Base-by-base conservation (phyloP, 2,329 filamentous ascomycete species). In the Fusarium sacchari region DNA sequence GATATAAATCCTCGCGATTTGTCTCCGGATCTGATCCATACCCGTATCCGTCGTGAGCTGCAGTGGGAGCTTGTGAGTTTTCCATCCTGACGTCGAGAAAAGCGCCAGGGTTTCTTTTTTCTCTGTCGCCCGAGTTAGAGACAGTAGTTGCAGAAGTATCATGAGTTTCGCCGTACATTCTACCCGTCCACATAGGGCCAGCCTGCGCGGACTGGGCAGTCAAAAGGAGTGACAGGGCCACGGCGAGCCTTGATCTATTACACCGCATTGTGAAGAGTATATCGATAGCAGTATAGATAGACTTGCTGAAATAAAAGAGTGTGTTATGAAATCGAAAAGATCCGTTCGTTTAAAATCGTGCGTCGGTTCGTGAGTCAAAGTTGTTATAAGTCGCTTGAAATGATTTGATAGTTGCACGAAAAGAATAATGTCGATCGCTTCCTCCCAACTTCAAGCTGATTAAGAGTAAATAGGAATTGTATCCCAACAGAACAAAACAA, bases 181-280 rank as follows among this genome's bases (percentile, higher is more conserved):
- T 79, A 72, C 74, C 73, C 72, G 76, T 78, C 80, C 81, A 78
- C 60, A 76, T 76, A 79, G 80, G 83, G 73, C 81, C 82, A 73
- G 81, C 81, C 79, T 80, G 74, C 30, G 75, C 74, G 62, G 69
- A 78, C 69, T 79, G 77, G 26, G 75, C 71, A 75, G 74, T 63
- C 59, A 80, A 65, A 65, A 82, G 73, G 61, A 80, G 44, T 72
- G 64, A 78, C 11, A 81, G 58, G 67, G 67, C 78, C 37, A 76
- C 66, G 28, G 64, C 66, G 24, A 78, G 56, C 43, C 66, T 70
- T 39, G 36, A 70, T 52, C 53, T 69, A 57, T 73, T 66, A 60
- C 63, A 75, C 40, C 67, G 69, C 77, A 79, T 80, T 44, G 58
- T 76, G 67, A 61, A 61, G 36, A 58, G 43, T 50, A 59, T 60